Base-by-base conservation (phyloP, 306 rosid genomes). In the Aeschynomene evenia region DNA sequence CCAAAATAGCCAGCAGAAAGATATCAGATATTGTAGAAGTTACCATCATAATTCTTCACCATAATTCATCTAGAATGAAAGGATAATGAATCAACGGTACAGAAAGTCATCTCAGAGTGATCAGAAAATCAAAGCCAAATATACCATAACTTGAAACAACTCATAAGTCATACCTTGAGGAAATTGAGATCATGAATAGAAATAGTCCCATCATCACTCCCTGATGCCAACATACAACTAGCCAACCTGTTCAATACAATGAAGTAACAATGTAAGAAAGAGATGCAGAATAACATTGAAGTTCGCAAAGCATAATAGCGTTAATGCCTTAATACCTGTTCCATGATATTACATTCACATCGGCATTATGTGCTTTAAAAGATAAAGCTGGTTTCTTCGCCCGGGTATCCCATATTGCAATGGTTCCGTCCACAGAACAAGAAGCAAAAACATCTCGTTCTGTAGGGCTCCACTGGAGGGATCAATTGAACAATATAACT, bases 341-440 rank as follows among this genome's bases (percentile, higher is more conserved):
- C 99, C 97, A 91, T 18, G 99, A 94, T 26, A 94, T 81, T 66
- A 94, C 99, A 84, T 94, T 94, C 80, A 91, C 99, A 83, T 94
- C 99, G 0, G 95, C 91, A 34, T 85, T 80, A 66, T 91, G 99
- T 6, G 98, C 98, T 81, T 91, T 87, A 66, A 82, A 82, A 78
- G 83, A 78, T 2, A 71, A 52, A 42, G 73, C 80, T 19, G 49
- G 87, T 57, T 90, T 78, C 85, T 85, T 94, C 82, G 91, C 88
- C 72, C 96, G 99, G 34, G 74, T 79, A 64, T 94, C 99, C 97
- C 99, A 94, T 66, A 94, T 85, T 72, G 92, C 91, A 60, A 88
- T 85, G 63, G 31, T 87, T 43, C 96, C 91, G 79, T 88, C 96
- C 66, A 84, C 97, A 57, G 97, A 94, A 71, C 89, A 88, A 63